These are phyloP conservation scores for Paratinospora sagittata DNA, from an alignment of 164 flowering plant genomes.

Conservation along the genomic window DNA sequence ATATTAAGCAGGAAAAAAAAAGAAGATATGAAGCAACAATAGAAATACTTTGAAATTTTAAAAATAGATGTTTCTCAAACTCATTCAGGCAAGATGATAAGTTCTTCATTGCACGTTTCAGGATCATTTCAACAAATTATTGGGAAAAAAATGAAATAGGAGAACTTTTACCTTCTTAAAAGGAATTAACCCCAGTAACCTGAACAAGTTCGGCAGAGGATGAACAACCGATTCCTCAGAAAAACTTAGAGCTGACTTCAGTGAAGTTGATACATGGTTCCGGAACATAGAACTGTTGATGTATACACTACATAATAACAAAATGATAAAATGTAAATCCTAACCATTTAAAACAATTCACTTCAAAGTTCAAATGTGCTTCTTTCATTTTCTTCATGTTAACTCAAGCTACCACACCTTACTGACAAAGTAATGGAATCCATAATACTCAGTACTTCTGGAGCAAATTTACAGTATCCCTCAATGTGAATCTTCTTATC, in stretches of 20 bases:
- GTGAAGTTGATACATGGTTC: constrained; percentile 51
- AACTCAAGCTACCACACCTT: constrained; percentile 39
- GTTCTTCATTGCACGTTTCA: not conserved
- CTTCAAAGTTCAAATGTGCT: not conserved
- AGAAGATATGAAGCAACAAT: not conserved
- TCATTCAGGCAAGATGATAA: not conserved
- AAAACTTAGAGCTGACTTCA: constrained; percentile 44
- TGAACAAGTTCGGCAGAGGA: constrained; percentile 81
- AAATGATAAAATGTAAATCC: not conserved
- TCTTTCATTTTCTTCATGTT: not conserved
- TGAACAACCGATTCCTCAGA: constrained; percentile 63
- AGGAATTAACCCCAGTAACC: constrained; percentile 68
- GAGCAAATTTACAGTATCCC: constrained; percentile 66
- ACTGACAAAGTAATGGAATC: constrained; percentile 62
- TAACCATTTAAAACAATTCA: not conserved
- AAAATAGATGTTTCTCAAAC: not conserved
- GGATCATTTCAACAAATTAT: too few relatives aligned
- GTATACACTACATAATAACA: constrained; percentile 45
- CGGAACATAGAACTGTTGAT: constrained; percentile 76
- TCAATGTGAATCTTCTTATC: constrained; percentile 65
- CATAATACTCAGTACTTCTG: constrained; percentile 70
- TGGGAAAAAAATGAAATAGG: not conserved
- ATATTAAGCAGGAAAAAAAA: not conserved
- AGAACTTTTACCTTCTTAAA: constrained; percentile 58
- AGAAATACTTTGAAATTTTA: not conserved